Percentiles rank a stretch among this genome's conserved stretches.
Evolutionary conservation across 148 eudicot species (phyloP).

Genomic region (Diospyros lotus): DNA sequence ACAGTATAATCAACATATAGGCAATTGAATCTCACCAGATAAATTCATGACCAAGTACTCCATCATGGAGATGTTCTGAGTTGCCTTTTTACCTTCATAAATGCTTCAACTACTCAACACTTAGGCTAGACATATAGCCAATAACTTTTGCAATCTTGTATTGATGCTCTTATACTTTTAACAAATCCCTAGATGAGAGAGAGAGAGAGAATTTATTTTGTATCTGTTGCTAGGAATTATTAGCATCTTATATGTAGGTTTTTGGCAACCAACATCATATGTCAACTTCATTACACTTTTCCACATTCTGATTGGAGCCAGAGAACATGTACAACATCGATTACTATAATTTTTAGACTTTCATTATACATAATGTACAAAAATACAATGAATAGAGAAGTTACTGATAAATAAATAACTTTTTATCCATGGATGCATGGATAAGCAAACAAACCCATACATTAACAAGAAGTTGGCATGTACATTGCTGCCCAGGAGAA

Average conservation of each 20-base stretch:
- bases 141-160: neutral
- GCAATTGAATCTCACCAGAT: neutral
- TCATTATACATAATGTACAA: neutral
- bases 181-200: neutral
- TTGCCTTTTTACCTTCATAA: neutral
- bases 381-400: neutral
- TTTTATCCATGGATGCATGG: neutral
- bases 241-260: neutral
- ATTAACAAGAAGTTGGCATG: neutral
- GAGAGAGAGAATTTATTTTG: no score
- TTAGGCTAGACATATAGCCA: neutral
- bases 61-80: neutral
- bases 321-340: neutral
- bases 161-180: neutral
- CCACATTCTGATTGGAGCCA: neutral
- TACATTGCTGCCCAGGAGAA: neutral
- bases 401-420: neutral
- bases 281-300: neutral
- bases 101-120: neutral
- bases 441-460: neutral
- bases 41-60: neutral
- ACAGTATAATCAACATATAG: neutral
- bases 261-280: constrained; percentile 1
- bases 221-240: neutral
- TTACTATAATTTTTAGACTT: neutral